phyloP scores from a whole-genome alignment of 2,329 filamentous ascomycete genomes.

The Neoascochyta sp. region DNA sequence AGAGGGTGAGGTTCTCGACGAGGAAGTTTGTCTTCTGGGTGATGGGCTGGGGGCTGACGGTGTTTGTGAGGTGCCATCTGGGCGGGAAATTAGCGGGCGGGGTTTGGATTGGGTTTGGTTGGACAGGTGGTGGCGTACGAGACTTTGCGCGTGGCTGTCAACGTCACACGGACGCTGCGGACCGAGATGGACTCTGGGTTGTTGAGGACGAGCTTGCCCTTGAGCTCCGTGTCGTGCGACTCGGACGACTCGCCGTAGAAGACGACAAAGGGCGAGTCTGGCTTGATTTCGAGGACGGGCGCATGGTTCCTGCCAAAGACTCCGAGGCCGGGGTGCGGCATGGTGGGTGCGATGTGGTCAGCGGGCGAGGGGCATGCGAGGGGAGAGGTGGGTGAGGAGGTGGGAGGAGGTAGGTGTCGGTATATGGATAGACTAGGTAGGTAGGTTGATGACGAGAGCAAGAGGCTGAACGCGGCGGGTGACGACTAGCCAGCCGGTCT shows the following conservation, averaged over 20 bases:
- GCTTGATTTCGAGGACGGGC: slow-evolving; percentile 44
- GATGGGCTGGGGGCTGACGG: slow-evolving; percentile 42
- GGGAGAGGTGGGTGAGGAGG: no score
- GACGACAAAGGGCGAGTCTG: slow-evolving; percentile 48
- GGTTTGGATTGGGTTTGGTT: no score
- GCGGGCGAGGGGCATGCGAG: no score
- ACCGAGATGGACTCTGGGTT: slow-evolving; percentile 48
- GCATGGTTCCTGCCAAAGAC: slow-evolving; percentile 36
- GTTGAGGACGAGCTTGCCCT: slow-evolving; percentile 46
- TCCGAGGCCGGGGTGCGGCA: slow-evolving; percentile 33
- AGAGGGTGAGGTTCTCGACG: slow-evolving; percentile 44
- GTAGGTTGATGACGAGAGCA: no score
- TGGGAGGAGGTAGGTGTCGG: no score
- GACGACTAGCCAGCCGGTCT: no score
- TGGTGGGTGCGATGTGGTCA: no score
- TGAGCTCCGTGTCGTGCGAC: slow-evolving; percentile 44
- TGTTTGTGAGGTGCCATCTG: slow-evolving; percentile 39
- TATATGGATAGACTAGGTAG: no score
- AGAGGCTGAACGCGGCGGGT: no score
- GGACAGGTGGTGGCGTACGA: slow-evolving; percentile 32
- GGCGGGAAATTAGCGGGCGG: slow-evolving; percentile 12
- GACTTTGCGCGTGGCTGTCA: slow-evolving; percentile 49
- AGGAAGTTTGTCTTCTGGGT: slow-evolving; percentile 48
- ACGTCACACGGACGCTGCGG: slow-evolving; percentile 44
- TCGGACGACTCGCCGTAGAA: slow-evolving; percentile 49